These are phyloP conservation scores for Nicotiana tomentosiformis DNA, from an alignment of 257 asterid species.

Conservation along the genomic window DNA sequence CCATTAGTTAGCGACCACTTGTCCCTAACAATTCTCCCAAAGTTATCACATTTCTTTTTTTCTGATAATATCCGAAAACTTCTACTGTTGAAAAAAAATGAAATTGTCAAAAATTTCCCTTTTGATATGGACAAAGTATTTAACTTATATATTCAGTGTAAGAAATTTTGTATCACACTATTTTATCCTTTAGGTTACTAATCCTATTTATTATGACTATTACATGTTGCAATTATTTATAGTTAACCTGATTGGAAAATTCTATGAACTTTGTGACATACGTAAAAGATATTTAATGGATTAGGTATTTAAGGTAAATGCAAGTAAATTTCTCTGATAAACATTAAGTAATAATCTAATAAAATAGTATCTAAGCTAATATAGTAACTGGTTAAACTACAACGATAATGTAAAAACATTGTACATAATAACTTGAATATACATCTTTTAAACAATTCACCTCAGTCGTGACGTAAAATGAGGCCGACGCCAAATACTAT, in stretches of 20 bases:
- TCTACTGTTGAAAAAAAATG: no score
- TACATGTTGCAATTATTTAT: no score
- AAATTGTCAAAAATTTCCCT: not conserved
- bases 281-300: no score
- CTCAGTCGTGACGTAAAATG: constrained; percentile 6
- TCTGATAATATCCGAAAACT: not conserved
- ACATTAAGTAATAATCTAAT: not conserved
- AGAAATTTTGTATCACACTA: no score
- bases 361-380: no score
- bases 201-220: not conserved
- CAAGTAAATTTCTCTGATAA: not conserved
- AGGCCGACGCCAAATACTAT: constrained; percentile 34
- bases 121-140: not conserved
- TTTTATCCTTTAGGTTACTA: not conserved
- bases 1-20: constrained; percentile 33
- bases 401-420: no score
- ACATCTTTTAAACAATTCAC: not conserved
- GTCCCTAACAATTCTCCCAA: constrained; percentile 16
- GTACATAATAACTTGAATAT: not conserved
- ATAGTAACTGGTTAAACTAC: not conserved
- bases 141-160: not conserved
- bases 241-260: no score
- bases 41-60: not conserved
- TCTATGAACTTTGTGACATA: no score
- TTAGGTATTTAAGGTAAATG: not conserved